A percentile compares a stretch with the other conserved stretches of the same genome.
These are phyloP conservation scores for Xylaria sp. DNA, from an alignment of 2,329 filamentous ascomycete species.

Conservation along the genomic window DNA sequence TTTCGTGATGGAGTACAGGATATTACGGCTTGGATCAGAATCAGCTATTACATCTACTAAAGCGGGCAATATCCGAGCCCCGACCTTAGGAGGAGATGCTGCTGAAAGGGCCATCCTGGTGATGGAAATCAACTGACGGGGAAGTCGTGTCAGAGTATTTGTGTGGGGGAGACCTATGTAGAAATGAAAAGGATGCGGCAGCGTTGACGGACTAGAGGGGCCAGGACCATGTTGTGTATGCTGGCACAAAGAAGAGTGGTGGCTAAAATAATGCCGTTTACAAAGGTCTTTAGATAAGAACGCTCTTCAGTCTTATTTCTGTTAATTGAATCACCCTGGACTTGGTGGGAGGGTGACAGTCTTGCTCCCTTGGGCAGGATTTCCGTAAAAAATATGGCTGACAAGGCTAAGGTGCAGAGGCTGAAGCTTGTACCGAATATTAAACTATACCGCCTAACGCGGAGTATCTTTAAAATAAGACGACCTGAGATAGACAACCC, in stretches of 20 bases:
- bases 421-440: neutral
- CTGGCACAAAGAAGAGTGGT: neutral
- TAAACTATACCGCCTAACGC: neutral
- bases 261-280: neutral
- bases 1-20: neutral
- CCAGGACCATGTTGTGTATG: neutral
- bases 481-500: neutral
- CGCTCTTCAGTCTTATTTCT: neutral
- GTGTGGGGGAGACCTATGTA: neutral
- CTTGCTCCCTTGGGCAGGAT: neutral
- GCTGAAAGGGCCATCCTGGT: neutral
- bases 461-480: conserved; percentile 1
- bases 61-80: neutral
- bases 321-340: neutral
- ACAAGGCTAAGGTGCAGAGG: neutral
- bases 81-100: neutral
- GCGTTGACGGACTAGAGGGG: neutral
- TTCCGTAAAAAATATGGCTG: neutral
- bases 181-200: neutral
- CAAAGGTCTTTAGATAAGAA: neutral
- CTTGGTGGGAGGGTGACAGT: neutral
- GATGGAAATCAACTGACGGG: neutral
- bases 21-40: neutral
- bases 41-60: neutral
- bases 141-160: too few species aligned